Base-by-base conservation (phyloP, 2,329 filamentous ascomycete species). In the Malbranchea cinnamomea region DNA sequence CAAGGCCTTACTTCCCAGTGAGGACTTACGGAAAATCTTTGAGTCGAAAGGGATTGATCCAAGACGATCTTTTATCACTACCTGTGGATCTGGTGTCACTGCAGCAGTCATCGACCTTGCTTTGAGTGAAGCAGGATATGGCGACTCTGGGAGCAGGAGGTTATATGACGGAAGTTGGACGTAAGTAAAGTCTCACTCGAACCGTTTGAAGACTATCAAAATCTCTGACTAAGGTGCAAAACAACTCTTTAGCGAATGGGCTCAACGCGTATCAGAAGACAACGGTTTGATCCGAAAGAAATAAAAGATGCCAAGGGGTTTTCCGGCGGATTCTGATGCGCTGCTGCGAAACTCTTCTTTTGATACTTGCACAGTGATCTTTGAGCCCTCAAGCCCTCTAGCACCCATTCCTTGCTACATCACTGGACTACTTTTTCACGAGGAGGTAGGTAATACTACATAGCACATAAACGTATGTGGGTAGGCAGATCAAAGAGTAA, bases 131-230 rank as follows among this genome's bases (percentile, higher is more conserved):
- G 82, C 85, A 13, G 76, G 74, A 2, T 85, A 74, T 48, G 80
- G 78, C 2, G 62, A 70, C 3, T 56, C 68, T 0, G 67, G 74
- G 37, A 69, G 70, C 32, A 71, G 81, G 41, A 75, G 69, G 48
- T 65, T 98, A 13, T 98, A 98, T 47, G 89, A 98, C 53, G 89
- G 89, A 27, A 93, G 85, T 55, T 98, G 89, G 89, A 95, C 89
- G 69, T 92, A 64, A 74, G 80, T 77, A 22, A 23, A 18, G 27
- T 16, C 8, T 23, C 6, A 10, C 5, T 19, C 17, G 28, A 37
- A 37, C 45, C 33, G 39, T 28, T n/a, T 15, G 29, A 8, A 4
- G 6, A 9, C 34, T 31, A 30, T 21, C 29, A 31, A 21, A 33
- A 16, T 12, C 15, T 37, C 26, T 12, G 26, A 25, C 21, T 27